Evolutionary conservation across 768 basidiomycete species (phyloP).

Genomic region (Lactifluus echinatus): DNA sequence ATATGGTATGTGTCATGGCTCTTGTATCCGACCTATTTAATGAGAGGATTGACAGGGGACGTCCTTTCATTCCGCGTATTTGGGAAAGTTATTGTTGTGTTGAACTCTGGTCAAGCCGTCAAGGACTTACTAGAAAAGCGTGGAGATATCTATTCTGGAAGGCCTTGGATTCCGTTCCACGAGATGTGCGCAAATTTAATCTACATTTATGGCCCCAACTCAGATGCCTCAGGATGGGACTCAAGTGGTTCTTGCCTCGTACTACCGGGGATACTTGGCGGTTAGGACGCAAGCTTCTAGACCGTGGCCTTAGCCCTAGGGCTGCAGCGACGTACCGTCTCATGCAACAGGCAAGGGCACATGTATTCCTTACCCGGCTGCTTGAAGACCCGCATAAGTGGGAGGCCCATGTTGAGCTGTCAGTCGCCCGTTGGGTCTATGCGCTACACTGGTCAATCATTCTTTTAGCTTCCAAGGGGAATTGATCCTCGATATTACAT

Average conservation of each 20-base stretch:
- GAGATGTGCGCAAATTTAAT: constrained; percentile 1
- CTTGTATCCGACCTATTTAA: not conserved
- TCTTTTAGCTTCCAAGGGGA: not conserved
- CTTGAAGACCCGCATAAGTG: not conserved
- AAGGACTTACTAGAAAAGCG: constrained; percentile 45
- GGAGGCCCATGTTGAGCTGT: constrained; percentile 1
- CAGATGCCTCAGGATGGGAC: not conserved
- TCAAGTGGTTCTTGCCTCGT: not conserved
- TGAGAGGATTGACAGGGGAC: not conserved
- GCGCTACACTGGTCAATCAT: too few relatives aligned
- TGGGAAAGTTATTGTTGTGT: constrained; percentile 39
- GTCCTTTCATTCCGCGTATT: constrained; percentile 28
- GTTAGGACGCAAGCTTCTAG: not conserved
- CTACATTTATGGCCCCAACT: not conserved
- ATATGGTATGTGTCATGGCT: not conserved
- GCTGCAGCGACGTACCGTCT: not conserved
- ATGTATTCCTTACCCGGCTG: not conserved
- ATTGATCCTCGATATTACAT: not conserved
- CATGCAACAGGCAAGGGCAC: not conserved
- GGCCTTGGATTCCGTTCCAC: not conserved
- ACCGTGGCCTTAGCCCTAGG: constrained; percentile 4
- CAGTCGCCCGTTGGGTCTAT: too few relatives aligned
- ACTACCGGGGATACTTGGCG: not conserved
- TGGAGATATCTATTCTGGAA: constrained; percentile 28
- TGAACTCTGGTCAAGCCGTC: constrained; percentile 38